Conservation (phyloP, 108 stramenopile genomes). For the Mediolabrus comicus region DNA sequence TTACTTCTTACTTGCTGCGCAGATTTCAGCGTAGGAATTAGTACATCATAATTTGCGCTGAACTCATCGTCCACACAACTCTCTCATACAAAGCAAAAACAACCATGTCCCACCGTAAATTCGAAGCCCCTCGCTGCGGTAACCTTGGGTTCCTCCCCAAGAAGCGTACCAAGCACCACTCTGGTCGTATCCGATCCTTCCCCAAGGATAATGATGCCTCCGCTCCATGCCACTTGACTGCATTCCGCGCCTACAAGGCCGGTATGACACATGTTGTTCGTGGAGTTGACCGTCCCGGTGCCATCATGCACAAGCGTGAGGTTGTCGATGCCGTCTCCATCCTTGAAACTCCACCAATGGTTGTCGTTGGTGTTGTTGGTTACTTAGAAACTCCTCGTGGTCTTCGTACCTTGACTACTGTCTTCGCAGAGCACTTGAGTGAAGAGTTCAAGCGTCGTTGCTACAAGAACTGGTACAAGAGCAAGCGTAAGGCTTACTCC, state of each 20-base stretch:
- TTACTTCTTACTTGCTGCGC: no score
- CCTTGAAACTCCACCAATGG: constrained; percentile 99
- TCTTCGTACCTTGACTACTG: constrained; percentile 97
- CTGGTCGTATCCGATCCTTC: constrained; percentile 97
- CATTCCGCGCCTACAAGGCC: constrained; percentile 99
- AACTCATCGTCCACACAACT: no score
- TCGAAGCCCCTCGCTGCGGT: constrained; percentile 96
- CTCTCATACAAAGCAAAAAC: background rate
- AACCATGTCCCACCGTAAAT: constrained; percentile 96
- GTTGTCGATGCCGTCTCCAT: constrained; percentile 99
- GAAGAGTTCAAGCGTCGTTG: constrained; percentile 99
- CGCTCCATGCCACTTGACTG: constrained; percentile 94
- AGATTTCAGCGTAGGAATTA: no score
- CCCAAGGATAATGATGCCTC: constrained; percentile 88
- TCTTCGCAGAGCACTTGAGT: constrained; percentile 97
- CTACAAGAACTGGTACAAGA: constrained; percentile 99
- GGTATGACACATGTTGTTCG: constrained; percentile 99
- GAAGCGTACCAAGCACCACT: constrained; percentile 99
- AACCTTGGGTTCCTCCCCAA: constrained; percentile 98
- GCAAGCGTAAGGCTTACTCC: constrained; percentile 99
- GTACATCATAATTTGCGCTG: no score
- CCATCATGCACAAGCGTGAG: constrained; percentile 99
- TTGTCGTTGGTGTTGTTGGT: constrained; percentile 98
- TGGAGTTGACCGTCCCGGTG: constrained; percentile 98
- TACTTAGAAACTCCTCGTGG: constrained; percentile 99